phyloP scores from a whole-genome alignment of 1,284 basidiomycete species.

The Cutaneotrichosporon dermatis region DNA sequence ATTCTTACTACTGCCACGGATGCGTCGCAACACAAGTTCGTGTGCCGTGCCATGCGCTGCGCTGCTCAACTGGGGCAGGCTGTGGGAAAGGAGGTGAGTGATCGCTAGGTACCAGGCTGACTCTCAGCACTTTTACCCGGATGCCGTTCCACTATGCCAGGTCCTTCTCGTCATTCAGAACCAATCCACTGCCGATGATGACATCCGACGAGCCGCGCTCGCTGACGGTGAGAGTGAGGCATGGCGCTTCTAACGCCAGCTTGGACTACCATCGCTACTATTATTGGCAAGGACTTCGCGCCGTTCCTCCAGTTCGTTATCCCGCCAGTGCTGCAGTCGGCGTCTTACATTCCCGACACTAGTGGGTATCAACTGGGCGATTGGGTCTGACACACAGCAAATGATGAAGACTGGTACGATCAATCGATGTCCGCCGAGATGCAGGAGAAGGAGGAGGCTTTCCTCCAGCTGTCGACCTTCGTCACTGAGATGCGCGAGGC shows the following conservation, averaged over 20 bases:
- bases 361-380: neutral
- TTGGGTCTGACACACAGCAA: neutral
- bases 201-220: constrained; percentile 26
- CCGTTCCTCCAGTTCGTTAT: constrained; percentile 77
- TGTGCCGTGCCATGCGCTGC: constrained; percentile 79
- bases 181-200: constrained; percentile 50
- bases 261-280: constrained; percentile 7
- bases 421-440: constrained; percentile 60
- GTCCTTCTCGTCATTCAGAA: constrained; percentile 70
- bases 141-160: constrained; percentile 67
- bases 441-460: constrained; percentile 78
- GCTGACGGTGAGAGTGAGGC: constrained; percentile 31
- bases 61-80: constrained; percentile 76
- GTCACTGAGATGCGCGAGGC: constrained; percentile 63
- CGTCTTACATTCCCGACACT: constrained; percentile 53
- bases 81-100: constrained; percentile 55
- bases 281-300: constrained; percentile 68
- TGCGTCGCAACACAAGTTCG: constrained; percentile 61
- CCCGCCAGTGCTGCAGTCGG: constrained; percentile 67
- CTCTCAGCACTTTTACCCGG: constrained; percentile 47
- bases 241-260: constrained; percentile 3
- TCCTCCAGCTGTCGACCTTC: constrained; percentile 75
- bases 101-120: neutral
- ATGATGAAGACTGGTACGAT: constrained; percentile 47
- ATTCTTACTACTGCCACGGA: constrained; percentile 64